A percentile compares a stretch with the other conserved stretches of the same genome.
Evolutionary conservation across 305 asterid species (phyloP).

Genomic region (Withania somnifera): DNA sequence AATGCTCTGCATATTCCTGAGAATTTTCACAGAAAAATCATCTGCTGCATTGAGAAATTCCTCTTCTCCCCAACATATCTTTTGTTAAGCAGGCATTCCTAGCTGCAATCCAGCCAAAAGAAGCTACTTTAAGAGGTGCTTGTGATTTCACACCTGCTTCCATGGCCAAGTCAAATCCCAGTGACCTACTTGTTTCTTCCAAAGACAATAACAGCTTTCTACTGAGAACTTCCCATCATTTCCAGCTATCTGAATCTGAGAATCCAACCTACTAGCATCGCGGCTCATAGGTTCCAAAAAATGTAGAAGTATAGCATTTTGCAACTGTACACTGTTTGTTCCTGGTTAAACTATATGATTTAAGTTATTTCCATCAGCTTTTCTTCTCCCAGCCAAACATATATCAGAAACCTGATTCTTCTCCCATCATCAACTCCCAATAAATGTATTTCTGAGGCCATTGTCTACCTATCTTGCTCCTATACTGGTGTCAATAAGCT

Average conservation of each 20-base stretch:
- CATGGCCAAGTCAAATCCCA: neutral
- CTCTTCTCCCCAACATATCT: neutral
- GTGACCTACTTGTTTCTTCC: neutral
- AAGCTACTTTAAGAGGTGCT: neutral
- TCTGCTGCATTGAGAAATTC: neutral
- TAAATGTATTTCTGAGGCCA: neutral
- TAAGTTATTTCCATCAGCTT: neutral
- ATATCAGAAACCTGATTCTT: neutral
- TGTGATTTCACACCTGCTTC: neutral
- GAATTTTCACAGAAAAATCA: neutral
- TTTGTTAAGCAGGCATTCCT: neutral
- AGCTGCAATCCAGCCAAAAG: neutral
- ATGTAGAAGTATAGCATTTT: neutral
- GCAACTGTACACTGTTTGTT: neutral
- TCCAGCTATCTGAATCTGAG: neutral
- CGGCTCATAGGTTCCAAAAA: neutral
- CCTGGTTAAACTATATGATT: neutral
- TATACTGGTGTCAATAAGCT: neutral
- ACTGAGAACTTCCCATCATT: neutral
- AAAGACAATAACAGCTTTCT: neutral
- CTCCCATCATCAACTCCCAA: neutral
- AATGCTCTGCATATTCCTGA: neutral
- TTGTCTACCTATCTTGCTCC: neutral
- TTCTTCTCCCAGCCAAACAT: neutral
- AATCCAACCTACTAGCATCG: neutral